These are phyloP conservation scores for Kodamaea sp. DNA, from an alignment of 1,139 yeast genomes.

Conservation along the genomic window DNA sequence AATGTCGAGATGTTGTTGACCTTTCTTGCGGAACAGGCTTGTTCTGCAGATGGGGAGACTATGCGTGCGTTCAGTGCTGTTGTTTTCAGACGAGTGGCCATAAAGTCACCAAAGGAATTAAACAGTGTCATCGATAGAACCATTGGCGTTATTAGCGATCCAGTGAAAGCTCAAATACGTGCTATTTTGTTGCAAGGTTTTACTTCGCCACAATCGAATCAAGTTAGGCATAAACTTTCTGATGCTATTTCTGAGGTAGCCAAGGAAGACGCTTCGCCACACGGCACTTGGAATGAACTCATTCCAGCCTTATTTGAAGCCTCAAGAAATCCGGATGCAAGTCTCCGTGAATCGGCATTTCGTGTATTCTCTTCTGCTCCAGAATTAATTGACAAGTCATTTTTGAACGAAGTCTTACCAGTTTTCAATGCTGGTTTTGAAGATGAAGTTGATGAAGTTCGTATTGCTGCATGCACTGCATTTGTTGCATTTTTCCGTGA, in stretches of 20 bases:
- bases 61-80: slow-evolving; percentile 78
- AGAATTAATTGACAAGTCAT: slow-evolving; percentile 62
- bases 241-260: slow-evolving; percentile 96
- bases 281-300: slow-evolving; percentile 73
- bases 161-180: slow-evolving; percentile 65
- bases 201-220: slow-evolving; percentile 59
- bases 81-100: slow-evolving; percentile 81
- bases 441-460: slow-evolving; percentile 76
- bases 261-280: slow-evolving; percentile 54
- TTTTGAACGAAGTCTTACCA: slow-evolving; percentile 60
- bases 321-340: slow-evolving; percentile 59
- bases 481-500: slow-evolving; percentile 87
- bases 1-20: slow-evolving; percentile 69
- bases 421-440: slow-evolving; percentile 78
- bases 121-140: slow-evolving; percentile 72
- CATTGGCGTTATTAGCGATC: slow-evolving; percentile 65
- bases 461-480: slow-evolving; percentile 90
- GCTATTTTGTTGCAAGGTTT: slow-evolving; percentile 72
- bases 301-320: slow-evolving; percentile 76
- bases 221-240: slow-evolving; percentile 85
- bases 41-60: slow-evolving; percentile 55
- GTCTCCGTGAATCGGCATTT: slow-evolving; percentile 86
- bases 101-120: slow-evolving; percentile 68
- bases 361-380: slow-evolving; percentile 88
- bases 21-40: slow-evolving; percentile 82